phyloP scores from a whole-genome alignment of 352 stramenopile species.

The Peronospora farinosa region DNA sequence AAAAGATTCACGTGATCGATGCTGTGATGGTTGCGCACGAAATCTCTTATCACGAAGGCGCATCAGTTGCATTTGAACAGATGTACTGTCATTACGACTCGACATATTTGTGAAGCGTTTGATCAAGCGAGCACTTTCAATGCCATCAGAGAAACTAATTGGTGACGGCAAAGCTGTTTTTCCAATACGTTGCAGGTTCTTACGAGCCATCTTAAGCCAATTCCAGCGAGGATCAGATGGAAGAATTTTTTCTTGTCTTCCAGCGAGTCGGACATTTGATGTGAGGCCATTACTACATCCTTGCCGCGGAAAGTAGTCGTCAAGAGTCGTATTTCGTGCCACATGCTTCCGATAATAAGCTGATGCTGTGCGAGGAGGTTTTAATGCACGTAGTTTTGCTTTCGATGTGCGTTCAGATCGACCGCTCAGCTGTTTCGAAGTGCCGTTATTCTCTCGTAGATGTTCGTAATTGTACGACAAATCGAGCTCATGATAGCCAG shows the following conservation, averaged over 20 bases:
- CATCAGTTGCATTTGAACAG: constrained; percentile 43
- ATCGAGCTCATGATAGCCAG: constrained; percentile 8
- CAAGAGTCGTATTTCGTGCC: constrained; percentile 25
- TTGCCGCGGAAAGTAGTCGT: constrained; percentile 28
- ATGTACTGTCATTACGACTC: constrained; percentile 21
- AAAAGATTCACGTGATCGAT: constrained; percentile 12
- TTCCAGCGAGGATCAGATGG: constrained; percentile 42
- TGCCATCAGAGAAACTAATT: constrained; percentile 1
- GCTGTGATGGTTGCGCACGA: constrained; percentile 11
- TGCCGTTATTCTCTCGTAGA: not conserved
- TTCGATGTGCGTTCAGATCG: constrained; percentile 1
- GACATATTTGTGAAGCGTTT: constrained; percentile 7
- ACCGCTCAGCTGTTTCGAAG: not conserved
- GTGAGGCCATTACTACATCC: constrained; percentile 7
- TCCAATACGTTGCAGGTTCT: constrained; percentile 24
- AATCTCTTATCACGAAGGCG: constrained; percentile 47
- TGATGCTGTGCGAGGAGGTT: not conserved
- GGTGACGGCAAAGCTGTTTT: not conserved
- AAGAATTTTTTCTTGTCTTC: constrained; percentile 27
- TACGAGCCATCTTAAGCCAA: constrained; percentile 37
- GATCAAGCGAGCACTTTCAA: constrained; percentile 2
- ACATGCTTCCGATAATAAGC: constrained; percentile 4
- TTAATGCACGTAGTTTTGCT: not conserved
- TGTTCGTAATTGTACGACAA: constrained; percentile 20
- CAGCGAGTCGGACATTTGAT: constrained; percentile 37